Base-by-base conservation (phyloP, 257 asterid genomes). In the Solanum ossicruentum region DNA sequence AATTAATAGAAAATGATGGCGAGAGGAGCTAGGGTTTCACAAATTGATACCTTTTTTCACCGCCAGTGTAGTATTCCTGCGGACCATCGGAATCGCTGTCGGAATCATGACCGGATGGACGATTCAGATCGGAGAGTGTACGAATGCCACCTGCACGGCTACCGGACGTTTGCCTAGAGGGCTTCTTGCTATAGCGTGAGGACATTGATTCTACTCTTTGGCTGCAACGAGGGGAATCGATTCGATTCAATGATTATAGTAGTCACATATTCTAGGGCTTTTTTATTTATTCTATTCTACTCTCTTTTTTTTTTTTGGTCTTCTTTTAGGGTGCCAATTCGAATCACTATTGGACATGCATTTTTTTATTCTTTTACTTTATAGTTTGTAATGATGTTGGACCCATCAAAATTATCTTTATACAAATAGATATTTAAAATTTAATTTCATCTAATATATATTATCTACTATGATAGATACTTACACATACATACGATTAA, bases 11-110 rank as follows among this genome's bases (percentile, higher is more conserved):
- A 39, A 32, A 16, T 3, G 12, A 15, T 32, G 51, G 12, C 21
- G 45, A 65, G 72, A 28, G 83, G 49, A 81, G 80, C 70, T 85
- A 87, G 90, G 90, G 89, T 85, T 88, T 45, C 67, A 7, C 47
- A 23, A 85, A 56, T 41, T 43, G 47, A 16, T 21, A 94, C 99
- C 99, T 97, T 89, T 97, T 97, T 85, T 97, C 98, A 26, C 99
- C 99, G 41, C 99, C 99, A 82, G 99, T 93, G 87, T 92, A 95
- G 86, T 93, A 94, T 89, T 95, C 99, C 88, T 93, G 96, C 58
- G 99, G 99, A 1, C 81, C 94, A 86, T 93, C 99, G 65, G 95
- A 90, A 79, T 92, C 95, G 85, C 92, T 90, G 82, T 91, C 95
- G 83, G 95, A 91, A 87, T 94, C 98, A 51, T 87, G 89, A 55